Percentiles rank a stretch among this genome's conserved stretches.
These are phyloP conservation scores for Trichoderma arundinaceum DNA, from an alignment of 2,329 filamentous ascomycete genomes.

Conservation along the genomic window DNA sequence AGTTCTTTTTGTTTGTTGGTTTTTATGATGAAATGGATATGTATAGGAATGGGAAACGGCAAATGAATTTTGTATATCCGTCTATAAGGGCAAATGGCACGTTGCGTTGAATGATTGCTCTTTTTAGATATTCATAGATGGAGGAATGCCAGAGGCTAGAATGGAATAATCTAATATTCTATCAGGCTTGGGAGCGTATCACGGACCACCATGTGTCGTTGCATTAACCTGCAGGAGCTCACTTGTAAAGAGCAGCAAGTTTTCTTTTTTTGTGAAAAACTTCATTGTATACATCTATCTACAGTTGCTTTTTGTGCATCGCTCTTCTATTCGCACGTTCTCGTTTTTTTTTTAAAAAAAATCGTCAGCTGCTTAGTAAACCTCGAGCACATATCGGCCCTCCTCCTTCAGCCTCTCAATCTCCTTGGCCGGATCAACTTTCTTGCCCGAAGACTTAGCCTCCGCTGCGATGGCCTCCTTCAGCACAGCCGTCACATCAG, in stretches of 20 bases:
- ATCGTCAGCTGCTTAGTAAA: constrained; percentile 67
- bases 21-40: constrained; percentile 20
- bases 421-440: constrained; percentile 84
- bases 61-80: constrained; percentile 14
- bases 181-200: neutral
- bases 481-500: constrained; percentile 91
- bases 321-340: constrained; percentile 14
- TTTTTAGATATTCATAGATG: constrained; percentile 24
- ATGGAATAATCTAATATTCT: neutral
- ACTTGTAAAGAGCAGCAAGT: too few relatives aligned
- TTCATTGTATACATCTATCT: constrained; percentile 9
- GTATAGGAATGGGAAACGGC: constrained; percentile 23
- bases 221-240: neutral
- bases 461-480: constrained; percentile 88
- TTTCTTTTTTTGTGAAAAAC: neutral
- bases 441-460: constrained; percentile 72
- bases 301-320: constrained; percentile 12
- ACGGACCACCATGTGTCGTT: neutral
- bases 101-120: constrained; percentile 2
- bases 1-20: neutral
- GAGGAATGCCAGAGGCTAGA: constrained; percentile 13
- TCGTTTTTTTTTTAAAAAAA: neutral
- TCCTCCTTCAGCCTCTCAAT: constrained; percentile 98
- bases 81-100: constrained; percentile 9
- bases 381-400: constrained; percentile 91